Evolutionary conservation across 306 rosid genomes (phyloP), one percentile per base, ranked within the genome.

Genomic region (Cajanus cajan): DNA sequence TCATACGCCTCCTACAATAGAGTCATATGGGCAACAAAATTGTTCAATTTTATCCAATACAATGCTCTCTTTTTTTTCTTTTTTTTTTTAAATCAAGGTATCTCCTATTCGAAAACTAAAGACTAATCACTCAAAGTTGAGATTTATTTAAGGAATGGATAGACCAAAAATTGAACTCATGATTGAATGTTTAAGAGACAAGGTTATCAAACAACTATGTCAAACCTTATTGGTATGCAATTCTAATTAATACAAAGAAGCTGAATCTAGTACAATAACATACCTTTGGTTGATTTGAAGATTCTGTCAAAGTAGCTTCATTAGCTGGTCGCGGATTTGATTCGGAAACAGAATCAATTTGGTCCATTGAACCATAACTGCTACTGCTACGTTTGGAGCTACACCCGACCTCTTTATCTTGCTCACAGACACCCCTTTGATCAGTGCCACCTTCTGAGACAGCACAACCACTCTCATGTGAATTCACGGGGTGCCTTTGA

Each of bases 281-380:
- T 67, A 85, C 98, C 90, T 85, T 88, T 74, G 14, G 81, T 2
- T 34, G 88, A 15, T 50, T 79, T 4, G 91, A 79, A 52, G 88
- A 84, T 72, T 76, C 90, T 2, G 87, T 75, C 31, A 76, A 74
- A 24, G 76, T 74, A 45, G 78, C 74, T 10, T 89, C 97, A 4
- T 82, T 73, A 24, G 79, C 45, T 6, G 69, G 83, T 63, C 88
- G 85, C 5, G 41, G 90, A 48, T 82, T 81, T 28, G 92, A 87
- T 76, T 88, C 97, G 9, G 87, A 81, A 3, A 90, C 82, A 12
- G 90, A 89, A 78, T 89, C 96, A 33, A 84, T 86, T 86, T 88
- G 97, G 74, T 88, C 97, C 50, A 70, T 24, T 43, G 94, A 92
- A 71, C 77, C 92, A 57, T 86, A 58, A 71, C 97, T 90, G 84